Evolutionary conservation across 2,329 filamentous ascomycete species (phyloP).

Genomic region (Colletotrichum chrysophilum): DNA sequence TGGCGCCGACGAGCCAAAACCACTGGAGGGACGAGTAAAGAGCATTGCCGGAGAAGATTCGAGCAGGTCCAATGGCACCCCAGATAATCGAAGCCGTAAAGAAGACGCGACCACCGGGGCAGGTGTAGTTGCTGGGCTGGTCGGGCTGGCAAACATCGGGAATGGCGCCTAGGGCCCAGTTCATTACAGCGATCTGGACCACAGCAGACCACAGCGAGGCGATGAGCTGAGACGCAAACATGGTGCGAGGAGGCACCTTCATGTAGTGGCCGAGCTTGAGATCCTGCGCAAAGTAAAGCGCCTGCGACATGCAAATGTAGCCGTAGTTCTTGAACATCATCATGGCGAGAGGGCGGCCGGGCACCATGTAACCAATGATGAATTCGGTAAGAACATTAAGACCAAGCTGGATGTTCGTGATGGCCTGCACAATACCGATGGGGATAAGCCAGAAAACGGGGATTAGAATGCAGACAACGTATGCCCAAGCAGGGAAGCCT

Average conservation of each 20-base stretch:
- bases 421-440: constrained; percentile 65
- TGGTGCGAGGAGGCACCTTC: constrained; percentile 65
- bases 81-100: constrained; percentile 76
- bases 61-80: constrained; percentile 74
- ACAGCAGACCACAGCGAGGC: constrained; percentile 67
- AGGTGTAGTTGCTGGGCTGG: constrained; percentile 62
- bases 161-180: constrained; percentile 69
- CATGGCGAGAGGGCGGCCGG: constrained; percentile 72
- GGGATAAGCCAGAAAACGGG: constrained; percentile 65
- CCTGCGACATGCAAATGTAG: constrained; percentile 71
- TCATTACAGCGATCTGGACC: constrained; percentile 69
- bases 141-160: constrained; percentile 61
- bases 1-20: constrained; percentile 73
- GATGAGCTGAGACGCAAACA: constrained; percentile 65
- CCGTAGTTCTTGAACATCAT: constrained; percentile 82
- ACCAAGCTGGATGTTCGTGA: constrained; percentile 67
- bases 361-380: constrained; percentile 75
- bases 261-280: constrained; percentile 75
- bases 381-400: constrained; percentile 78
- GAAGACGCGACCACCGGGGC: constrained; percentile 59
- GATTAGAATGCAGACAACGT: constrained; percentile 60
- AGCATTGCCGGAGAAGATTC: constrained; percentile 69
- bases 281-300: constrained; percentile 68
- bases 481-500: constrained; percentile 63
- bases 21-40: constrained; percentile 70